Percentiles rank a stretch among this genome's conserved stretches.
These are phyloP conservation scores for Chytriomyces hyalinus DNA, from an alignment of 192 early-diverging fungal species.

Conservation along the genomic window DNA sequence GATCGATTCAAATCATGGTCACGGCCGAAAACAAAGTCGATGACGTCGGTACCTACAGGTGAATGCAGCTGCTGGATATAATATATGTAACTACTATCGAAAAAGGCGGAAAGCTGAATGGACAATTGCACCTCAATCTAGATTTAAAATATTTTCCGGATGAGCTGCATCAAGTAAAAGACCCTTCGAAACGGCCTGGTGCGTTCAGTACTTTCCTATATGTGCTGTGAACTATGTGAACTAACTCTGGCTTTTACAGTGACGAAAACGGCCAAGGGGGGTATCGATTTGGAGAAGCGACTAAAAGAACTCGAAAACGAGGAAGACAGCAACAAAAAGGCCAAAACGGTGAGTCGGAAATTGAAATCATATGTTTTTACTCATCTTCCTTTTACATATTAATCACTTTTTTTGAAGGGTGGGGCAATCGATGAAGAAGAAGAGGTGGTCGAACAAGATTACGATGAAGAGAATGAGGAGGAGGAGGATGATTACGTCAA, in stretches of 20 bases:
- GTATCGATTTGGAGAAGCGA: conserved; percentile 13
- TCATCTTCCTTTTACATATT: not conserved
- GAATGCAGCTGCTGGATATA: not conserved
- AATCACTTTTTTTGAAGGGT: not conserved
- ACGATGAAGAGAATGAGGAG: conserved; percentile 37
- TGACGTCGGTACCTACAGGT: conserved; percentile 21
- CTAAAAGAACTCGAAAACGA: conserved; percentile 26
- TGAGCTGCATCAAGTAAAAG: conserved; percentile 38
- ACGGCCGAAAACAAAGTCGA: conserved; percentile 27
- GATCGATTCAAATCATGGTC: conserved; percentile 34
- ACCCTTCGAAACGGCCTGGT: conserved; percentile 25
- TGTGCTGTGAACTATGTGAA: not conserved
- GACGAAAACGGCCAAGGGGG: conserved; percentile 23
- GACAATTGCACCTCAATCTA: not conserved
- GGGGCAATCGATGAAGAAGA: conserved; percentile 20
- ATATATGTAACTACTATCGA: not conserved
- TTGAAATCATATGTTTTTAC: not conserved
- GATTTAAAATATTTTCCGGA: conserved; percentile 34
- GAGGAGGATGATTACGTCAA: conserved; percentile 33
- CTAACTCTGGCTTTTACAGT: not conserved
- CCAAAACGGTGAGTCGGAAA: conserved; percentile 7
- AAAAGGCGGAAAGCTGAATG: not conserved
- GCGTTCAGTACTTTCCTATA: not conserved
- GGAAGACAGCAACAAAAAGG: conserved; percentile 6
- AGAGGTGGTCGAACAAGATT: conserved; percentile 21